Conservation (phyloP, 1,139 yeast species). For the Barnettozyma hawaiiensis region DNA sequence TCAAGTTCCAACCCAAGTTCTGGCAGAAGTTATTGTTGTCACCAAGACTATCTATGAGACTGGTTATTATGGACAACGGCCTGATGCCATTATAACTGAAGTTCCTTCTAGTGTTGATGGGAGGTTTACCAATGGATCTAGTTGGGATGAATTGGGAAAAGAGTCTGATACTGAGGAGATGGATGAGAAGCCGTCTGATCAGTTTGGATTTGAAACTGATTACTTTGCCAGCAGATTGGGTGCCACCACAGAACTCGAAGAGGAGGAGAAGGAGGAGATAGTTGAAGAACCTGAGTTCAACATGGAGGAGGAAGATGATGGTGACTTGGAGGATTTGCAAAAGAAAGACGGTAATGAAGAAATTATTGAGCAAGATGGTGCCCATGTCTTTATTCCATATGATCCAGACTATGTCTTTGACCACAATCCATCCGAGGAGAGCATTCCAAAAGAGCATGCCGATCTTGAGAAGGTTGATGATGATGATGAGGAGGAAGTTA, state of each 20-base stretch:
- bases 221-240: slow-evolving; percentile 9
- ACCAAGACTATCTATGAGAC: slow-evolving; percentile 7
- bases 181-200: background rate
- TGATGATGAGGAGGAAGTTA: background rate
- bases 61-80: background rate
- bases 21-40: background rate
- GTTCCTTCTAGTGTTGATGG: background rate
- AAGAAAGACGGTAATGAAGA: background rate
- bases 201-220: slow-evolving; percentile 10
- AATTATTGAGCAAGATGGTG: background rate
- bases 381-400: background rate
- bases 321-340: background rate
- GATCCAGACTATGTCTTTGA: slow-evolving; percentile 8
- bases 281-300: background rate
- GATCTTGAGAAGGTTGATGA: slow-evolving; percentile 6
- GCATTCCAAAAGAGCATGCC: slow-evolving; percentile 1
- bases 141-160: background rate
- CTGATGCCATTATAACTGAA: background rate
- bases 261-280: slow-evolving; percentile 3
- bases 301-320: background rate
- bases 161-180: background rate
- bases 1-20: slow-evolving; percentile 1
- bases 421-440: slow-evolving; percentile 4
- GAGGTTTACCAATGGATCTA: background rate
- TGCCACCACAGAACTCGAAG: background rate